A percentile compares a stretch with the other conserved stretches of the same genome.
Conservation (phyloP, 1,284 basidiomycete species). For the Ustilago loliicola region DNA sequence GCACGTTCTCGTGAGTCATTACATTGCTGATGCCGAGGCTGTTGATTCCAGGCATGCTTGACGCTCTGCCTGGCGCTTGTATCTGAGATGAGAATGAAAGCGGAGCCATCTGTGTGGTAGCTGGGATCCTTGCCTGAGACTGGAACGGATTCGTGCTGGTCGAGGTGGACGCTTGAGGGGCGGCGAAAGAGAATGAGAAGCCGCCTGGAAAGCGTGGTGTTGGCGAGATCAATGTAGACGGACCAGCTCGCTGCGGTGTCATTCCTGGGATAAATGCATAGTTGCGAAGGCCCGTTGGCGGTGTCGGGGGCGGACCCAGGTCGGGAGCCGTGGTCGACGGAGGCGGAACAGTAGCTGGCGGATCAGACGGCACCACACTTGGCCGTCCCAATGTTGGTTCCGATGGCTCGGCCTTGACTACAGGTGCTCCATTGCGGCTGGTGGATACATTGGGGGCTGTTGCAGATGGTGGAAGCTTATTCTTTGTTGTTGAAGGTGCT, state of each 20-base stretch:
- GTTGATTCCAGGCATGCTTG: not conserved
- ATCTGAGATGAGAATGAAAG: slow-evolving; percentile 19
- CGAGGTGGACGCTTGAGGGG: slow-evolving; percentile 5
- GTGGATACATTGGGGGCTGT: not conserved
- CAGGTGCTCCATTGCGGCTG: too few relatives aligned
- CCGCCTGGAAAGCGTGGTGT: slow-evolving; percentile 46
- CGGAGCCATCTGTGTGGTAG: slow-evolving; percentile 34
- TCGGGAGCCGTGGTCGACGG: not conserved
- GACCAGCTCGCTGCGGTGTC: slow-evolving; percentile 24
- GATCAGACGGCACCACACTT: not conserved
- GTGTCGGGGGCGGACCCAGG: slow-evolving; percentile 32
- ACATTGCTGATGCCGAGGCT: not conserved
- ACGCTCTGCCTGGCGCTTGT: not conserved
- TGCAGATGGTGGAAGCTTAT: not conserved
- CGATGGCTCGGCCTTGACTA: slow-evolving; percentile 20
- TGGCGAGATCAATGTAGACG: slow-evolving; percentile 21
- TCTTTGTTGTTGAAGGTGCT: not conserved
- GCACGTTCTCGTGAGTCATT: slow-evolving; percentile 17
- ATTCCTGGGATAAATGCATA: slow-evolving; percentile 43
- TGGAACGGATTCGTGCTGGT: slow-evolving; percentile 13
- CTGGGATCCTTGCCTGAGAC: slow-evolving; percentile 15
- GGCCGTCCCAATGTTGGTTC: not conserved
- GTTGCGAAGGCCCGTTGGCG: slow-evolving; percentile 30
- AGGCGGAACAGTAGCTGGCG: not conserved
- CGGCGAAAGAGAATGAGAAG: slow-evolving; percentile 31